Evolutionary conservation across 2,329 filamentous ascomycete species (phyloP).

Genomic region (Thielaviopsis musarum): DNA sequence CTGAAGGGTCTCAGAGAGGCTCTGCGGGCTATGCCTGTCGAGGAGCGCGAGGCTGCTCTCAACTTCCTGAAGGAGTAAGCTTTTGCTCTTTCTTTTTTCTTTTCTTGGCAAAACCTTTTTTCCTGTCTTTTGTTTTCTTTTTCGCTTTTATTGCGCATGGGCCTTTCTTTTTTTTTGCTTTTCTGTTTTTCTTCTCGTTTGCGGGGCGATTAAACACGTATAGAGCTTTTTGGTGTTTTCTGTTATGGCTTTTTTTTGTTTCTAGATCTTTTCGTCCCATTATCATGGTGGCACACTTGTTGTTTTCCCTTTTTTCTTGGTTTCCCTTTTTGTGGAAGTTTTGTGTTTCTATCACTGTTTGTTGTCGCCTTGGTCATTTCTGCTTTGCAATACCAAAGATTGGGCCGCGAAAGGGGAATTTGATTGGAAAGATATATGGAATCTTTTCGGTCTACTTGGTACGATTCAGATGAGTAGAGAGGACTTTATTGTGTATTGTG

Average conservation of each 20-base stretch:
- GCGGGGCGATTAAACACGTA: neutral
- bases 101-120: neutral
- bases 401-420: neutral
- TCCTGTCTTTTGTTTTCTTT: slow-evolving; percentile 6
- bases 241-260: neutral
- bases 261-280: neutral
- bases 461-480: neutral
- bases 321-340: neutral
- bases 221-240: slow-evolving; percentile 2
- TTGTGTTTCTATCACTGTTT: neutral
- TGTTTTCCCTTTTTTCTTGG: neutral
- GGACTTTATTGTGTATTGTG: slow-evolving; percentile 8
- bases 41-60: slow-evolving; percentile 73
- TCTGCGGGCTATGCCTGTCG: slow-evolving; percentile 69
- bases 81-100: neutral
- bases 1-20: slow-evolving; percentile 79
- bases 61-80: slow-evolving; percentile 33
- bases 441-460: slow-evolving; percentile 1
- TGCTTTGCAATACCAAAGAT: neutral
- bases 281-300: neutral
- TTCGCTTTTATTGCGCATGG: neutral
- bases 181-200: neutral
- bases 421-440: slow-evolving; percentile 8
- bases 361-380: neutral
- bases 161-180: slow-evolving; percentile 1